Base-by-base conservation (phyloP, 768 basidiomycete genomes). In the Pisolithus sp. region DNA sequence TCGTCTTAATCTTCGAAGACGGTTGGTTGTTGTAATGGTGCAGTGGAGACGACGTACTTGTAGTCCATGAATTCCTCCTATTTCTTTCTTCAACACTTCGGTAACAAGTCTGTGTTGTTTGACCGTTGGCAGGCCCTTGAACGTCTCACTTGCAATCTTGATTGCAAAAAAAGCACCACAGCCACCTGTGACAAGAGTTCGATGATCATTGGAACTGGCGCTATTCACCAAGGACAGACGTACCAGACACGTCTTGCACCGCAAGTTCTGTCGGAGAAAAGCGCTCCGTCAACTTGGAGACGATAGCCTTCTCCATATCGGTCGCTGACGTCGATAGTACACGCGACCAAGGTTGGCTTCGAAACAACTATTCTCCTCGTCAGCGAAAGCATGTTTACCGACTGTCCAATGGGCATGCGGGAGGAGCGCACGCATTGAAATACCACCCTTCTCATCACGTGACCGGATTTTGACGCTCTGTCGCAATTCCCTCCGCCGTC, bases 151-250 rank as follows among this genome's bases (percentile, higher is more conserved):
- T 4, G 87, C 80, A 55, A 99, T 89, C 12, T 80, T 78, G 55
- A 99, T 94, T 40, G 93, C 89, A 61, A 95, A 99, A 70, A 98
- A 99, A 4, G 85, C 79, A n/a, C 96, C 96, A 64, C 96, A 98
- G 21, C 96, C 96, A 49, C 93, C 95, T 96, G 43, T 20, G 30
- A 13, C 46, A 15, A 60, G 45, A 39, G 42, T 48, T 56, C 13
- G 48, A 52, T 42, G 49, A 44, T 31, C 44, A 31, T 56, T 26
- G 26, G 26, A 26, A 26, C n/a, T 26, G 26, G 41, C 34, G 24
- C 42, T n/a, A 24, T 26, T 26, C 23, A 24, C 12, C 23, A 40
- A 43, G 44, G n/a, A 44, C n/a, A 21, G 26, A 63, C 79, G 55
- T 21, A 93, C 95, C 95, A 24, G 94, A 98, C n/a, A 94, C 81